Conservation (phyloP, 1,139 yeast genomes). For the Debaryomyces coudertii region DNA sequence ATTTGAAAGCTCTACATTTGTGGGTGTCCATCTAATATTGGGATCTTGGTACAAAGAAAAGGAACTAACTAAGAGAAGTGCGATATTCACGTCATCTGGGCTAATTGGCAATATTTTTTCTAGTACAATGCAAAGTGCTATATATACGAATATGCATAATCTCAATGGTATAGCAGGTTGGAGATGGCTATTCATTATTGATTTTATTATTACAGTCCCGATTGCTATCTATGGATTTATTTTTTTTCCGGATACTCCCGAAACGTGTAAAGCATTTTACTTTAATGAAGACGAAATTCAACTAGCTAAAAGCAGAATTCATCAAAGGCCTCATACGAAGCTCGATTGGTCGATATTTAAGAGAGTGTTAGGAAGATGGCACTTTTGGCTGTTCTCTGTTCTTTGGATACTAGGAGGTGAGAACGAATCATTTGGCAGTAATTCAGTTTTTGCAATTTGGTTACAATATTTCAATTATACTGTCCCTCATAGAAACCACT, state of each 20-base stretch:
- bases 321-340: conserved; percentile 35
- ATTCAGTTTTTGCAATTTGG: conserved; percentile 57
- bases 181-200: conserved; percentile 46
- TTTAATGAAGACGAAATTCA: conserved; percentile 37
- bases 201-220: conserved; percentile 44
- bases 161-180: conserved; percentile 37
- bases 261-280: conserved; percentile 39
- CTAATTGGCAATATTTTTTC: conserved; percentile 54
- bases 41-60: conserved; percentile 57
- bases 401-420: conserved; percentile 66
- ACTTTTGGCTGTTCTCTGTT: conserved; percentile 57
- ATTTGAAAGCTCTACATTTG: conserved; percentile 58
- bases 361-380: conserved; percentile 59
- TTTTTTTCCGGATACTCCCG: conserved; percentile 63
- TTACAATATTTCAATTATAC: conserved; percentile 46
- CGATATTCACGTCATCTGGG: conserved; percentile 57
- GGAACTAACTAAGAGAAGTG: conserved; percentile 52
- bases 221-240: conserved; percentile 57
- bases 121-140: conserved; percentile 39
- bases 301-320: conserved; percentile 41
- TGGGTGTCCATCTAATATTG: conserved; percentile 55
- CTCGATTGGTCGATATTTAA: conserved; percentile 48
- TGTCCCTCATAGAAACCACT: conserved; percentile 52
- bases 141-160: conserved; percentile 35
- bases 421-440: conserved; percentile 56